phyloP scores from a whole-genome alignment of 1,139 yeast species.

The Debaryomyces subglobosus region DNA sequence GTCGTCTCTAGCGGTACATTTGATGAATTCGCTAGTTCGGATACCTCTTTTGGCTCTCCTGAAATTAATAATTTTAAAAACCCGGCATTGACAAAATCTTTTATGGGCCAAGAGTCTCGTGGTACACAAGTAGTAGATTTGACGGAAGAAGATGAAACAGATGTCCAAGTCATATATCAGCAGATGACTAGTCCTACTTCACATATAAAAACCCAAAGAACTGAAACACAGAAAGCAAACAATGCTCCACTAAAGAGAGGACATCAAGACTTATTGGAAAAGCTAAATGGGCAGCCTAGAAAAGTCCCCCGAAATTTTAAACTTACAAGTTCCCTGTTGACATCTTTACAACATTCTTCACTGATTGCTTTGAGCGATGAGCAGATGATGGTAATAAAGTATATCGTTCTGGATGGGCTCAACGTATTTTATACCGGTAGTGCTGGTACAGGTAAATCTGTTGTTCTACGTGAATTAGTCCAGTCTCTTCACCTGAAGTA shows the following conservation, averaged over 20 bases:
- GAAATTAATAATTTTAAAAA: conserved; percentile 32
- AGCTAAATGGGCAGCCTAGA: conserved; percentile 24
- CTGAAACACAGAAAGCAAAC: not conserved
- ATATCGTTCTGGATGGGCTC: conserved; percentile 57
- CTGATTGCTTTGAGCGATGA: conserved; percentile 49
- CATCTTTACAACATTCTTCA: not conserved
- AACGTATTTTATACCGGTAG: conserved; percentile 77
- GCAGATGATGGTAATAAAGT: conserved; percentile 67
- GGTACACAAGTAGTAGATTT: conserved; percentile 13
- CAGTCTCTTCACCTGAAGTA: conserved; percentile 35
- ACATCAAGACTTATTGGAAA: conserved; percentile 13
- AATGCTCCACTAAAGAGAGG: conserved; percentile 10
- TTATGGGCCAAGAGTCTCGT: conserved; percentile 8
- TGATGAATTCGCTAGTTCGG: conserved; percentile 31
- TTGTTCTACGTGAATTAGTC: conserved; percentile 65
- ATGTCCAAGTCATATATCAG: conserved; percentile 5
- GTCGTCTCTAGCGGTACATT: conserved; percentile 23
- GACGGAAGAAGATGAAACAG: conserved; percentile 12
- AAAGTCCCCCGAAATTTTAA: conserved; percentile 20
- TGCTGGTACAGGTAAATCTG: conserved; percentile 89
- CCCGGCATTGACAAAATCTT: conserved; percentile 21
- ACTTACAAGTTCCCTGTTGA: conserved; percentile 2
- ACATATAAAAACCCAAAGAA: conserved; percentile 1
- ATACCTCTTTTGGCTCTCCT: conserved; percentile 35
- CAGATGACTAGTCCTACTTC: conserved; percentile 5